Evolutionary conservation across 176 grass and related monocot genomes (phyloP).

Genomic region (Olyra latifolia): DNA sequence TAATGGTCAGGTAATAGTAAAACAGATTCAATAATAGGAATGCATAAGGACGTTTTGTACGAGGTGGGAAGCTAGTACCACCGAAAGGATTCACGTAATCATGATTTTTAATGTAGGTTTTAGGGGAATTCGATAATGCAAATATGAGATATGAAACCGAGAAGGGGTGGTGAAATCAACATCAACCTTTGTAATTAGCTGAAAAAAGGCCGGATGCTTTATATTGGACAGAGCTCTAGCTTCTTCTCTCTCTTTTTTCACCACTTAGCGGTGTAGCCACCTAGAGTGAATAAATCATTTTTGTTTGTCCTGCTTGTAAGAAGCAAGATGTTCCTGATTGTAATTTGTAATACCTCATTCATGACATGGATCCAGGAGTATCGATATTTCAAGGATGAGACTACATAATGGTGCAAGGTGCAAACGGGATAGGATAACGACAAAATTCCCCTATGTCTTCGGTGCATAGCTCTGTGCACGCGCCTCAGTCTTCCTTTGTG

Average conservation of each 20-base stretch:
- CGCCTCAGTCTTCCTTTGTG: no score
- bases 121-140: constrained; percentile 58
- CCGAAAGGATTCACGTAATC: constrained; percentile 45
- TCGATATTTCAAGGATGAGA: neutral
- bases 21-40: constrained; percentile 41
- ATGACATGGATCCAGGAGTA: neutral
- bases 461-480: no score
- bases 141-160: constrained; percentile 68
- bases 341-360: neutral
- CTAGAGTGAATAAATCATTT: constrained; percentile 10
- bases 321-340: neutral
- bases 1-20: constrained; percentile 29
- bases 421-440: no score
- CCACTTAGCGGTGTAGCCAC: neutral
- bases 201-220: constrained; percentile 37
- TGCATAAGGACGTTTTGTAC: constrained; percentile 40
- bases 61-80: constrained; percentile 75
- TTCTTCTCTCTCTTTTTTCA: neutral
- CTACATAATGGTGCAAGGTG: no score
- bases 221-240: constrained; percentile 30
- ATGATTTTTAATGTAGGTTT: constrained; percentile 63
- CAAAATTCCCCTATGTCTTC: no score
- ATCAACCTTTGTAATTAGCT: constrained; percentile 31
- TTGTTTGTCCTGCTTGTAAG: neutral
- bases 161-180: constrained; percentile 8